Conservation (phyloP, 2,329 filamentous ascomycete genomes). For the Tolypocladium album region DNA sequence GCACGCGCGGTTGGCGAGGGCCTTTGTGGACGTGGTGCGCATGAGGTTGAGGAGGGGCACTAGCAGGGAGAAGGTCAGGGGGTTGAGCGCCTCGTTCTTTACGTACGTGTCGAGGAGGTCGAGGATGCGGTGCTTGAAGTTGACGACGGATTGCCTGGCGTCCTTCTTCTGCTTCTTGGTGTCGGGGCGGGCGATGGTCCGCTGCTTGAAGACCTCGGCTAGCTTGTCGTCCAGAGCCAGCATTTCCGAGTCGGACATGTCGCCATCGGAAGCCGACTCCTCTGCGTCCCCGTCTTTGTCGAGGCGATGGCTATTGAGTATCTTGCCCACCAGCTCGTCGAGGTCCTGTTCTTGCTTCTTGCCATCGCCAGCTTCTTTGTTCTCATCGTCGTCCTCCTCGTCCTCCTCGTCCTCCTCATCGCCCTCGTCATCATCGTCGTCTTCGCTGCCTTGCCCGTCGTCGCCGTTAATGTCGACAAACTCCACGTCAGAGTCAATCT, state of each 20-base stretch:
- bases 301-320: conserved; percentile 60
- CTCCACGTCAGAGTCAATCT: conserved; percentile 37
- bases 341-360: conserved; percentile 39
- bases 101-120: conserved; percentile 81
- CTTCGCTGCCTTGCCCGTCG: conserved; percentile 28
- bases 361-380: conserved; percentile 27
- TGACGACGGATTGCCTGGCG: conserved; percentile 78
- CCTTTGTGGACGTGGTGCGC: conserved; percentile 65
- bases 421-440: conserved; percentile 28
- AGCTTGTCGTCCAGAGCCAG: conserved; percentile 76
- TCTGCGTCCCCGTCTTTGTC: conserved; percentile 48
- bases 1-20: conserved; percentile 62
- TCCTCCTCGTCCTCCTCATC: conserved; percentile 17
- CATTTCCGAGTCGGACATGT: conserved; percentile 97
- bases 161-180: conserved; percentile 80
- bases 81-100: conserved; percentile 61
- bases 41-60: conserved; percentile 68
- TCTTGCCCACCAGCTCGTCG: conserved; percentile 66
- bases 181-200: conserved; percentile 48
- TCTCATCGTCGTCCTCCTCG: conserved; percentile 28
- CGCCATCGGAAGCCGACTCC: conserved; percentile 52
- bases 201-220: conserved; percentile 73
- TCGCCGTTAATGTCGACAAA: conserved; percentile 33
- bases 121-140: conserved; percentile 90
- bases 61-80: conserved; percentile 58